Percentiles rank a stretch among this genome's conserved stretches.
Evolutionary conservation across 106 monocot species (phyloP).

Genomic region (Phalaenopsis equestris): DNA sequence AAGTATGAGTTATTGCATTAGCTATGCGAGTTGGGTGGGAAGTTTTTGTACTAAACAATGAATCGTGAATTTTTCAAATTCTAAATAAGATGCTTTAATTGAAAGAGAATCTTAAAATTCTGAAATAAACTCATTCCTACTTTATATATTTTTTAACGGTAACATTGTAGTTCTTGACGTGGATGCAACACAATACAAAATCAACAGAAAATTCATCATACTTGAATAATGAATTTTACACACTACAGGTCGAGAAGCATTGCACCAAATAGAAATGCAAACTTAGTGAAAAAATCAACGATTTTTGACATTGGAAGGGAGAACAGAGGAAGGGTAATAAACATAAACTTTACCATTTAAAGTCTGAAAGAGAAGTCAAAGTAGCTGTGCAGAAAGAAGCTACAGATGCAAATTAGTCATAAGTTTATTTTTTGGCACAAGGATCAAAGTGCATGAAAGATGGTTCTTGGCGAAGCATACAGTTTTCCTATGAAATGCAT

Average conservation of each 20-base stretch:
- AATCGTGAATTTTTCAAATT: neutral
- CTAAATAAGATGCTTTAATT: neutral
- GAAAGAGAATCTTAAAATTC: neutral
- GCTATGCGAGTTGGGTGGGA: neutral
- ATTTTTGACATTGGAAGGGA: neutral
- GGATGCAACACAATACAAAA: neutral
- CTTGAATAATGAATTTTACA: neutral
- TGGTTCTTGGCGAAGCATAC: neutral
- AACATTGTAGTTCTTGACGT: neutral
- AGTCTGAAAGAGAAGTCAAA: neutral
- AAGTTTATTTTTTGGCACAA: neutral
- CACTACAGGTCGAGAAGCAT: neutral
- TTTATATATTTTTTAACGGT: neutral
- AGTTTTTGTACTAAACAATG: neutral
- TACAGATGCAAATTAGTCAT: neutral
- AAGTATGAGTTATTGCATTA: neutral
- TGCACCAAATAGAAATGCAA: neutral
- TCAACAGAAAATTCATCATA: neutral
- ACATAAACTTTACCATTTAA: neutral
- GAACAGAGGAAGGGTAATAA: neutral
- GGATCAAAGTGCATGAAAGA: neutral
- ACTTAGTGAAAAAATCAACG: neutral
- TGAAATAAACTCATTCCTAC: neutral
- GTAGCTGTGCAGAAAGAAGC: neutral
- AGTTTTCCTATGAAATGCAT: neutral